Base-by-base conservation (phyloP, 2,329 filamentous ascomycete species). In the Tothia fuscella region DNA sequence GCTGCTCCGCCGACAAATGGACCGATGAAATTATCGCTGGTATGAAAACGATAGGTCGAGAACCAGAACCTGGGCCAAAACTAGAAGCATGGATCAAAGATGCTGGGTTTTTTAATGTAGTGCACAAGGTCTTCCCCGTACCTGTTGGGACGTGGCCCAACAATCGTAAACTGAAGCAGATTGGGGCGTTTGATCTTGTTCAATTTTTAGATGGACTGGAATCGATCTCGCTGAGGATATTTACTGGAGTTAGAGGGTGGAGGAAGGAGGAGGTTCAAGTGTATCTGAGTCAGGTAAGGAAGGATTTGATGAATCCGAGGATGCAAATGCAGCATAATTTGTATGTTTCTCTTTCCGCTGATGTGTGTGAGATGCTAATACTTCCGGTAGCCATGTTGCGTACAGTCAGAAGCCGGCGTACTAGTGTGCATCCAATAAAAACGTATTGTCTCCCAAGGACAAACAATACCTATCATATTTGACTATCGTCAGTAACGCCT, bases 11-110 rank as follows among this genome's bases (percentile, higher is more conserved):
- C 10, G 36, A 32, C 25, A 21, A 33, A n/a, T 44, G 42, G 36
- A 31, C 22, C 9, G 5, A 19, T 21, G 50, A 52, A 46, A 36
- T 25, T 14, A 33, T 46, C 7, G 36, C 35, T 12, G 39, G 30
- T 22, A 35, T 46, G 3, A 50, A 50, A 20, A 49, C 46, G 32
- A 47, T 48, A 22, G 31, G 49, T 13, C 45, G 44, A 21, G 48
- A 47, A 1, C 55, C 55, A 3, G 55, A 57, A 3, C 26, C 26
- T 9, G 26, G 26, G n/a, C 26, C 26, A 29, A 56, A 56, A 35
- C 54, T 66, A 29, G 57, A 56, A 29, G 56, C 54, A 24, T 56
- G 57, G 47, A 52, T 60, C 49, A 49, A 50, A 43, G 51, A 48
- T 1, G 53, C 52, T 6, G 58, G 58, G 2, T 60, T 61, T 47